Evolutionary conservation across 192 early-diverging fungal species (phyloP), one percentile per base, ranked within the genome.

Genomic region (Piromyces finnis): DNA sequence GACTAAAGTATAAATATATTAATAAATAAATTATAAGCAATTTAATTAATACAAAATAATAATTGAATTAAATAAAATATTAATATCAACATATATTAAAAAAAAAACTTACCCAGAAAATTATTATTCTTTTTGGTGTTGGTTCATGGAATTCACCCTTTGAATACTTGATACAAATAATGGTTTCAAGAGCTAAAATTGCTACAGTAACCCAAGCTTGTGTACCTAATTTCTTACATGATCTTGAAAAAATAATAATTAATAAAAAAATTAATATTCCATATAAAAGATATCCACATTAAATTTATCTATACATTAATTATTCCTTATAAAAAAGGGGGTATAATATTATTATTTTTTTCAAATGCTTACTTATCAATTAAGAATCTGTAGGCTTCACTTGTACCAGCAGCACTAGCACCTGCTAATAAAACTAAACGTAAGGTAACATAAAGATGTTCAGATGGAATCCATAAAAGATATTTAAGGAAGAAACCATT

Each of bases 401-500:
- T 88, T 12, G 89, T 89, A 39, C 92, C 94, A 28, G 97, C 95
- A 80, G 96, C 85, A 29, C 92, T 91, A 87, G 95, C 92, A 79
- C 97, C 88, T 82, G 96, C 96, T 81, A 95, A 87, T 35, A 93
- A 86, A 29, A 92, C 86, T 78, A 96, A 86, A 18, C 97, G 90
- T 35, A 86, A 87, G 14, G 92, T 88, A 78, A 96, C 95, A 79
- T 97, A 83, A 51, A 87, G 87, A 86, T 97, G 94, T 81, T 93
- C 91, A 22, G 95, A 92, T 28, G 97, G 94, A 29, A 97, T 83
- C 95, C 96, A 98, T 35, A 97, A 85, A 29, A 98, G 89, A 79
- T 91, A 93, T 86, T 98, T 98, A 39, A 98, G 87, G 79, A 97
- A 98, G 83, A 98, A 98, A 35, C 92, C 93, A 81, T 98, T 97